Conservation (phyloP, 208 protist species). For the Phytomonas sp. region DNA sequence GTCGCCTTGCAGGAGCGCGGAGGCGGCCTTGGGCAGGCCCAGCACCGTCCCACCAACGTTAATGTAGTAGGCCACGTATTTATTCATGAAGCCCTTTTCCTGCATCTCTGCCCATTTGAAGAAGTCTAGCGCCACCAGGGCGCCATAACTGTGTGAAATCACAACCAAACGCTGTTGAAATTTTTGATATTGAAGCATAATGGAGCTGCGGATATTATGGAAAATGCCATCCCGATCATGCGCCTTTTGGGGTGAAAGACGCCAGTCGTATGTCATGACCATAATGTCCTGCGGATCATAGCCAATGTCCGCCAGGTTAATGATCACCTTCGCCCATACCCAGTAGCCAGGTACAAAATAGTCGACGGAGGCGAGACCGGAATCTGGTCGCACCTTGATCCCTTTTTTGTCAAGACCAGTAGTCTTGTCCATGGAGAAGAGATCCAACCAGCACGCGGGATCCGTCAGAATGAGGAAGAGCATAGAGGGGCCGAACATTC, state of each 20-base stretch:
- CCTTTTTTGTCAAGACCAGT: slow-evolving; percentile 68
- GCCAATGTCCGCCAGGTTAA: slow-evolving; percentile 90
- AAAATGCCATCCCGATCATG: slow-evolving; percentile 84
- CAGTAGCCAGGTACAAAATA: slow-evolving; percentile 88
- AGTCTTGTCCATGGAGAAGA: slow-evolving; percentile 58
- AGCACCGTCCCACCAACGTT: slow-evolving; percentile 77
- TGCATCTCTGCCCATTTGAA: slow-evolving; percentile 79
- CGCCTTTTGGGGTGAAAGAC: slow-evolving; percentile 55
- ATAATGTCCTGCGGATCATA: slow-evolving; percentile 88
- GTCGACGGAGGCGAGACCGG: slow-evolving; percentile 74
- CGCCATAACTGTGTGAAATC: slow-evolving; percentile 87
- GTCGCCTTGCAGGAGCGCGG: slow-evolving; percentile 73
- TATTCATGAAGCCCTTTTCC: slow-evolving; percentile 68
- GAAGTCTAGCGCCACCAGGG: slow-evolving; percentile 73
- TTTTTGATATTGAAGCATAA: slow-evolving; percentile 68
- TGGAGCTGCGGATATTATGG: slow-evolving; percentile 50
- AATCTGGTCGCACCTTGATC: slow-evolving; percentile 77
- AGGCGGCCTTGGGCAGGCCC: slow-evolving; percentile 77
- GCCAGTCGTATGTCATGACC: slow-evolving; percentile 89
- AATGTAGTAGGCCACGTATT: slow-evolving; percentile 77
- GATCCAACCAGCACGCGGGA: slow-evolving; percentile 66
- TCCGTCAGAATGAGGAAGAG: slow-evolving; percentile 67
- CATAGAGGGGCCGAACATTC: slow-evolving; percentile 77
- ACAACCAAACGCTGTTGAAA: slow-evolving; percentile 65
- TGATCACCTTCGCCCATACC: slow-evolving; percentile 89